Evolutionary conservation across 345 rosid species (phyloP).

Genomic region (Raphanus raphanistrum): DNA sequence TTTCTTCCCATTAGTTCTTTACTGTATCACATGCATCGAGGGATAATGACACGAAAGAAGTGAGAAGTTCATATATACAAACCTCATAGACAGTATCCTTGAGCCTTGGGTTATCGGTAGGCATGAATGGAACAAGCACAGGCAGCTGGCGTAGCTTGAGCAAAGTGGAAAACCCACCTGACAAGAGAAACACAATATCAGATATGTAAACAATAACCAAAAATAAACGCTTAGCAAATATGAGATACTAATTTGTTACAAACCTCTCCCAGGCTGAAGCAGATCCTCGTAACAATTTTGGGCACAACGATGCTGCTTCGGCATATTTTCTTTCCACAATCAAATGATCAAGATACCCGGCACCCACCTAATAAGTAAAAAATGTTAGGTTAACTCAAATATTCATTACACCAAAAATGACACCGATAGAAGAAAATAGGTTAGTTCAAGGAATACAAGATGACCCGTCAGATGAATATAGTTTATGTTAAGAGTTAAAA

Average conservation of each 20-base stretch:
- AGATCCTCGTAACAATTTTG: constrained; percentile 89
- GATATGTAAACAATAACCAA: constrained; percentile 28
- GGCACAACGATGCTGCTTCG: constrained; percentile 98
- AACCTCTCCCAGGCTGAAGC: constrained; percentile 99
- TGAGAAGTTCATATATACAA: constrained; percentile 22
- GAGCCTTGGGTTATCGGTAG: constrained; percentile 85
- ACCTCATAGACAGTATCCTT: constrained; percentile 99
- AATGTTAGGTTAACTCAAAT: constrained; percentile 12
- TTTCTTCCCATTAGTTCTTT: constrained; percentile 10
- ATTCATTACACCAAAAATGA: constrained; percentile 1
- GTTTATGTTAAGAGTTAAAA: background rate
- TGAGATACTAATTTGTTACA: constrained; percentile 22
- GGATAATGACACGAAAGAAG: background rate
- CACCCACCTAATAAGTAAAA: constrained; percentile 75
- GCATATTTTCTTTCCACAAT: constrained; percentile 96
- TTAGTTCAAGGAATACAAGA: background rate
- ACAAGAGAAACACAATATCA: constrained; percentile 32
- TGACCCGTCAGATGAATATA: background rate
- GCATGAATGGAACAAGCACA: constrained; percentile 91
- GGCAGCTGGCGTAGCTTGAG: constrained; percentile 98
- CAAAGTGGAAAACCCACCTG: constrained; percentile 99
- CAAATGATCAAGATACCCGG: constrained; percentile 97
- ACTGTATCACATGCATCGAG: constrained; percentile 9
- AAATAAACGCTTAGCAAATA: constrained; percentile 18
- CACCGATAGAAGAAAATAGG: background rate